A percentile compares a stretch with the other conserved stretches of the same genome.
Conservation (phyloP, 768 basidiomycete genomes). For the Mycena crocata region DNA sequence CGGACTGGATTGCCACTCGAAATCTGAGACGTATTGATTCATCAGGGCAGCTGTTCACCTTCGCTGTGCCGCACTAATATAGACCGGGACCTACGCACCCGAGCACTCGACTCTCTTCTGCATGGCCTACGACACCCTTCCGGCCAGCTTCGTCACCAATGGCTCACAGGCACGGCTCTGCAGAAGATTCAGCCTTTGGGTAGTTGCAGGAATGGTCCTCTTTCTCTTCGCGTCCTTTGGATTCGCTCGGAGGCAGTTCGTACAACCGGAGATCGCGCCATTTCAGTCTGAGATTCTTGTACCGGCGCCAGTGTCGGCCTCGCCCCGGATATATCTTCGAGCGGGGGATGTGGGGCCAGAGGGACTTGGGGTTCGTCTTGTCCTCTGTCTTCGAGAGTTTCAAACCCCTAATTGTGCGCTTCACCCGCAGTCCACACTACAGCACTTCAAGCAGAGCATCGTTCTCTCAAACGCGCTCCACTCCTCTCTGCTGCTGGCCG, state of each 20-base stretch:
- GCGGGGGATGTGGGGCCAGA: conserved; percentile 13
- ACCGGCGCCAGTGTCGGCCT: background rate
- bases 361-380: conserved; percentile 25
- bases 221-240: conserved; percentile 3
- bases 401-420: conserved; percentile 7
- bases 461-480: conserved; percentile 23
- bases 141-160: background rate
- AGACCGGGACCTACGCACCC: background rate
- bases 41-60: conserved; percentile 1
- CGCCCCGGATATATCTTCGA: conserved; percentile 21
- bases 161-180: conserved; percentile 3
- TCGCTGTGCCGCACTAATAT: background rate
- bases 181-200: conserved; percentile 14
- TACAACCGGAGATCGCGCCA: conserved; percentile 2
- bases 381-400: background rate
- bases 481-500: conserved; percentile 11
- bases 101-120: background rate
- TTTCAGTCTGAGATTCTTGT: background rate
- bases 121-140: conserved; percentile 18
- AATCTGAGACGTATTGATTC: background rate
- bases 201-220: conserved; percentile 9
- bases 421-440: conserved; percentile 24
- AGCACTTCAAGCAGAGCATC: conserved; percentile 29
- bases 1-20: background rate
- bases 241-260: conserved; percentile 6